A percentile compares a stretch with the other conserved stretches of the same genome.
These are phyloP conservation scores for Trypanosoma theileri DNA, from an alignment of 208 protist species.

Conservation along the genomic window DNA sequence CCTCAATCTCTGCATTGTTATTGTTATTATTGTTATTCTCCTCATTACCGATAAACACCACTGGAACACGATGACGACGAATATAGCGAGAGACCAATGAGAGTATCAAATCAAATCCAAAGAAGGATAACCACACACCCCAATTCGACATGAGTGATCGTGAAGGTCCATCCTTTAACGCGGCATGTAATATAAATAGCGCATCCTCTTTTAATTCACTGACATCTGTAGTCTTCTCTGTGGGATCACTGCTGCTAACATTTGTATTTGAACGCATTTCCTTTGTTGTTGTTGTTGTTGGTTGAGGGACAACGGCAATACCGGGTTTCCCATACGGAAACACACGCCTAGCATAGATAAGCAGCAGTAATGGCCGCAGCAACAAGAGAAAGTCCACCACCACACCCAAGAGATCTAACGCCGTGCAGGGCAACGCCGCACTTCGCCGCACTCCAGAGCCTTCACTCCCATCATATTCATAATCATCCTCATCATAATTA, in stretches of 20 bases:
- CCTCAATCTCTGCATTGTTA: neutral
- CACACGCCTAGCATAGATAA: constrained; percentile 42
- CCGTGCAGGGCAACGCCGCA: constrained; percentile 55
- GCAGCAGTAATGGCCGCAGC: constrained; percentile 65
- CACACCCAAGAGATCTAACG: constrained; percentile 68
- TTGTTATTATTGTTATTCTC: neutral
- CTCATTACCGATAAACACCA: constrained; percentile 59
- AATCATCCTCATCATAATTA: neutral
- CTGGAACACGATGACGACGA: constrained; percentile 56
- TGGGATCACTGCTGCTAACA: neutral
- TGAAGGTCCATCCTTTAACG: constrained; percentile 34
- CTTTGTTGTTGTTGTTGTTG: constrained; percentile 3
- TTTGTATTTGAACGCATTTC: no score
- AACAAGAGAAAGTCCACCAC: constrained; percentile 66
- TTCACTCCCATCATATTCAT: neutral
- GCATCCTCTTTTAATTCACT: constrained; percentile 11
- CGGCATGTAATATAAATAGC: constrained; percentile 23
- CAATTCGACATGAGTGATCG: constrained; percentile 55
- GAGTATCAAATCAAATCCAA: constrained; percentile 56
- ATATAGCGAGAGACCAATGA: constrained; percentile 54
- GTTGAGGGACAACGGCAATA: constrained; percentile 26
- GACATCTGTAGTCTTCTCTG: constrained; percentile 4
- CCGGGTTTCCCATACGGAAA: constrained; percentile 34
- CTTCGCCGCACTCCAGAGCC: constrained; percentile 3
- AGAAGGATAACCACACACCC: constrained; percentile 48